A percentile compares a stretch with the other conserved stretches of the same genome.
Evolutionary conservation across 2,329 filamentous ascomycete species (phyloP).

Genomic region (Fusarium scirpi): DNA sequence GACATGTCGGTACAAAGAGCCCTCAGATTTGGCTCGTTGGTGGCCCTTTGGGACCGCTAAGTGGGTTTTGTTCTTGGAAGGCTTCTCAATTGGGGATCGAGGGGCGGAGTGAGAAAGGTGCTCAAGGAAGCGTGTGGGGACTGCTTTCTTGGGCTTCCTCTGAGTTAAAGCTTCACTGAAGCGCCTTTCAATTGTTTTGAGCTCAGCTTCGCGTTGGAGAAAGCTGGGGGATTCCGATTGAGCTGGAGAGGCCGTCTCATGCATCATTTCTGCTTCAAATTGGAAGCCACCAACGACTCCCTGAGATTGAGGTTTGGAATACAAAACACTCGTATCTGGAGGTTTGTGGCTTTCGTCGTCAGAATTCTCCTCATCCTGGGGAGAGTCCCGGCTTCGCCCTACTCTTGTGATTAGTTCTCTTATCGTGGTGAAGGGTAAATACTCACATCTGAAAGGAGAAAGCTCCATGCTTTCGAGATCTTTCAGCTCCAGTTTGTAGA

Average conservation of each 20-base stretch:
- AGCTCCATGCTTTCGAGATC: conserved; percentile 53
- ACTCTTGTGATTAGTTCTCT: conserved; percentile 6
- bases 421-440: too few species aligned
- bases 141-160: conserved; percentile 46
- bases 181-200: conserved; percentile 55
- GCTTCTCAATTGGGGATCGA: conserved; percentile 36
- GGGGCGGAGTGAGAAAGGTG: conserved; percentile 46
- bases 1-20: not conserved
- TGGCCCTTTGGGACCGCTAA: conserved; percentile 49
- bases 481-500: conserved; percentile 48
- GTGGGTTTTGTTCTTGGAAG: conserved; percentile 54
- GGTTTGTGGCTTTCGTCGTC: conserved; percentile 14
- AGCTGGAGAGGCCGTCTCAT: conserved; percentile 28
- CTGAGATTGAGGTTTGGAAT: not conserved
- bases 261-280: not conserved
- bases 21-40: conserved; percentile 40
- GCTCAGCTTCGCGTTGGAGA: conserved; percentile 54
- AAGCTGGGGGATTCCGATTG: conserved; percentile 55
- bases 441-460: conserved; percentile 53
- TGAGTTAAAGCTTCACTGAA: conserved; percentile 53
- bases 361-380: conserved; percentile 42
- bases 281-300: not conserved
- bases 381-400: conserved; percentile 27
- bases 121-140: conserved; percentile 58
- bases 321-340: not conserved